phyloP scores from a whole-genome alignment of 2,329 filamentous ascomycete species.

The Zalaria sp. region DNA sequence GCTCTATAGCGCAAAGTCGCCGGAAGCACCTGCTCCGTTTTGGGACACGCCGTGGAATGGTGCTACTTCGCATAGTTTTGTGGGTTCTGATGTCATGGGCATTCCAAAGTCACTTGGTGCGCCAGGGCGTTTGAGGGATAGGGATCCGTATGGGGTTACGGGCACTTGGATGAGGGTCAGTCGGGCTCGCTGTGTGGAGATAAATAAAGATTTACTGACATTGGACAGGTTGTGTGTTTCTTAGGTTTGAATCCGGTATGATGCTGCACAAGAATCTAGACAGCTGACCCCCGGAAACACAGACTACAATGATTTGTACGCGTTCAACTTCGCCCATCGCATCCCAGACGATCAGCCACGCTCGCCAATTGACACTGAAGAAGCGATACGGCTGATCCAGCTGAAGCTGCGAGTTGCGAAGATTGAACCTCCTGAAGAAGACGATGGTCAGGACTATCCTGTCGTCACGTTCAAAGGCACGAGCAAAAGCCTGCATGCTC shows the following conservation, averaged over 20 bases:
- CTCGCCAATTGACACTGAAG: constrained; percentile 44
- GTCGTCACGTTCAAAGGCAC: constrained; percentile 55
- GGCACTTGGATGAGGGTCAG: constrained; percentile 57
- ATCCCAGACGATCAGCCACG: constrained; percentile 15
- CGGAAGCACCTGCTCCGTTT: constrained; percentile 38
- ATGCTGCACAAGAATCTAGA: not conserved
- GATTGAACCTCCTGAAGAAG: constrained; percentile 44
- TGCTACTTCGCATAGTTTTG: constrained; percentile 37
- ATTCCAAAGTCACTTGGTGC: constrained; percentile 1
- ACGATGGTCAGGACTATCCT: constrained; percentile 43
- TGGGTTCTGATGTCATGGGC: constrained; percentile 14
- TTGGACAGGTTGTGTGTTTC: constrained; percentile 24
- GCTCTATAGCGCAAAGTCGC: constrained; percentile 26
- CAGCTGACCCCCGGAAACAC: constrained; percentile 30
- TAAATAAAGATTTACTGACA: not conserved
- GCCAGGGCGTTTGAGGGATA: constrained; percentile 4
- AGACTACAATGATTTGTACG: constrained; percentile 59
- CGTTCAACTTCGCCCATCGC: constrained; percentile 49
- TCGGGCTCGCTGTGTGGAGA: constrained; percentile 9
- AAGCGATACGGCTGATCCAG: constrained; percentile 56
- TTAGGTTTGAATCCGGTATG: constrained; percentile 15
- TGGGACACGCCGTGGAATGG: constrained; percentile 45
- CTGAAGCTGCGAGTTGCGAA: constrained; percentile 50
- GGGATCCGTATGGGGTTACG: constrained; percentile 56
- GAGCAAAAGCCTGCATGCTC: constrained; percentile 47